Conservation (phyloP, 2,329 filamentous ascomycete genomes). For the Aspergillus jensenii region DNA sequence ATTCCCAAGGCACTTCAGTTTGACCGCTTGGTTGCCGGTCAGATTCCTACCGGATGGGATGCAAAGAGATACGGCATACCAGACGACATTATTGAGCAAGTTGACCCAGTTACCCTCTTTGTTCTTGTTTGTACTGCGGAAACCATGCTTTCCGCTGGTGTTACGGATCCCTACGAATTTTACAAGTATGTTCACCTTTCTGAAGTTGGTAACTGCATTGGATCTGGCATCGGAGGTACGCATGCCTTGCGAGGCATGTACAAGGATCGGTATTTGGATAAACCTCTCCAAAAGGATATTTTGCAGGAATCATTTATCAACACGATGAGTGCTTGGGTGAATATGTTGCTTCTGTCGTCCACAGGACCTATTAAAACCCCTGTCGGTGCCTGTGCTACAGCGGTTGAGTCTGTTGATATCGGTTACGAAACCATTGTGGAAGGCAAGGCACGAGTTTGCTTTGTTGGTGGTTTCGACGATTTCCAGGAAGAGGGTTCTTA, state of each 20-base stretch:
- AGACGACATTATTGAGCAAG: constrained; percentile 95
- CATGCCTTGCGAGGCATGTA: constrained; percentile 95
- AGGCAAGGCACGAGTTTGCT: constrained; percentile 94
- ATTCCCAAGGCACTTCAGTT: constrained; percentile 97
- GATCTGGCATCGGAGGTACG: constrained; percentile 96
- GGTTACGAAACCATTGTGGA: constrained; percentile 98
- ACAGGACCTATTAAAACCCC: constrained; percentile 98
- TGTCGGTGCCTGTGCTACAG: constrained; percentile 94
- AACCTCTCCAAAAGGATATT: constrained; percentile 97
- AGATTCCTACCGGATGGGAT: constrained; percentile 96
- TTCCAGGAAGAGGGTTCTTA: constrained; percentile 99
- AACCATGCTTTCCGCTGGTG: constrained; percentile 85
- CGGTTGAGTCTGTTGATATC: constrained; percentile 95
- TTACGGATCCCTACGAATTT: constrained; percentile 98
- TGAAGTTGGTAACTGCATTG: constrained; percentile 96
- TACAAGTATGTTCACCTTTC: constrained; percentile 99
- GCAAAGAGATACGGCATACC: constrained; percentile 94
- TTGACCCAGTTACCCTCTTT: constrained; percentile 93
- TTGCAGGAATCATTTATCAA: constrained; percentile 99
- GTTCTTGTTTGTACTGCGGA: constrained; percentile 93
- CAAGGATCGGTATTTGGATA: constrained; percentile 94
- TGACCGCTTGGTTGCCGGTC: constrained; percentile 93
- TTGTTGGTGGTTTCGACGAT: constrained; percentile 98
- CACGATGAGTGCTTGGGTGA: constrained; percentile 99
- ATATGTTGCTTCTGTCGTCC: constrained; percentile 96